Percentiles rank a stretch among this genome's conserved stretches.
phyloP scores from a whole-genome alignment of 768 basidiomycete genomes.

The Pulveroboletus ravenelii region DNA sequence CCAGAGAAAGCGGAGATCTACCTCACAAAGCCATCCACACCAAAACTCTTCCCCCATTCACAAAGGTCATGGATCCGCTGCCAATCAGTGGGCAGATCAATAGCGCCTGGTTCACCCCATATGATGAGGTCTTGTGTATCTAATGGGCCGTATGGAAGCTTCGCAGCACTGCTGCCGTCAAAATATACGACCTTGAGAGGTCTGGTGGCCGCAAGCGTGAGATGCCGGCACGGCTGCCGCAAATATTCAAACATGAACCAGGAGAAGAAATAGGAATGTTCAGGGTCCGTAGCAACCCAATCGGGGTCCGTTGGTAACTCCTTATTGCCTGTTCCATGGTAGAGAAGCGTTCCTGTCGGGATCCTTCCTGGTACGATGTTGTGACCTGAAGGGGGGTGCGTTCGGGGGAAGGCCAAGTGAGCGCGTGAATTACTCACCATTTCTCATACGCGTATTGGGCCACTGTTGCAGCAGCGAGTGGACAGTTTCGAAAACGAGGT shows the following conservation, averaged over 20 bases:
- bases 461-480: too few relatives aligned
- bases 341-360: constrained; percentile 34
- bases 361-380: constrained; percentile 30
- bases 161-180: constrained; percentile 47
- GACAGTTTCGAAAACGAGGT: constrained; percentile 8
- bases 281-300: constrained; percentile 34
- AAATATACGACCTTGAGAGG: constrained; percentile 47
- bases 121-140: constrained; percentile 36
- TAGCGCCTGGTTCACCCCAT: constrained; percentile 24
- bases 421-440: constrained; percentile 27
- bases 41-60: constrained; percentile 38
- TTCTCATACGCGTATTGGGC: constrained; percentile 15
- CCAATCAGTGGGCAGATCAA: constrained; percentile 26
- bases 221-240: constrained; percentile 11
- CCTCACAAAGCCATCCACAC: constrained; percentile 47
- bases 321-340: constrained; percentile 24
- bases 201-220: constrained; percentile 17
- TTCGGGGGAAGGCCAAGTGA: constrained; percentile 15
- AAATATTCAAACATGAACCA: neutral
- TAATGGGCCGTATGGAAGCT: constrained; percentile 37
- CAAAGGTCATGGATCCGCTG: constrained; percentile 38
- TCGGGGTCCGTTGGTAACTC: constrained; percentile 29
- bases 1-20: neutral
- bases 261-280: constrained; percentile 39
- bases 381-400: constrained; percentile 15